These are phyloP conservation scores for Chlorella sp. DNA, from an alignment of 139 green algal genomes.

Conservation along the genomic window DNA sequence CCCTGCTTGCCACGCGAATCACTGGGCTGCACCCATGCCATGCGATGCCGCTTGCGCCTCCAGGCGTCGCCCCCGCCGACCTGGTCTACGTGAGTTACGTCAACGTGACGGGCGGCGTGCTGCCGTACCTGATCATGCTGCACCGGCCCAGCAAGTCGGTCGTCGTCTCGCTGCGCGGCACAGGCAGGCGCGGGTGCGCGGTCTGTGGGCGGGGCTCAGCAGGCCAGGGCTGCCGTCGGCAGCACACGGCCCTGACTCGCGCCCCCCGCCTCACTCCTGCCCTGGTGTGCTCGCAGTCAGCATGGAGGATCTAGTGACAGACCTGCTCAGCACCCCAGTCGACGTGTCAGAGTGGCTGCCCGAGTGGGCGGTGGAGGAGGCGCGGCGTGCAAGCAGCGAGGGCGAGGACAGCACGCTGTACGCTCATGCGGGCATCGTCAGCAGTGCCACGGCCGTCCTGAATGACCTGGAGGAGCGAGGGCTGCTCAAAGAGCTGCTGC, in stretches of 20 bases:
- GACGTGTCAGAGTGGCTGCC: conserved; percentile 45
- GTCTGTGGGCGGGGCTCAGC: background rate
- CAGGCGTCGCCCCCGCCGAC: conserved; percentile 19
- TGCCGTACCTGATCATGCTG: conserved; percentile 69
- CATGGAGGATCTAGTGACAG: conserved; percentile 59
- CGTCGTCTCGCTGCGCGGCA: conserved; percentile 61
- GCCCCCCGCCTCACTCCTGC: background rate
- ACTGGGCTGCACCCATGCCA: background rate
- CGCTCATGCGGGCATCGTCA: conserved; percentile 59
- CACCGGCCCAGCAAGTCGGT: conserved; percentile 47
- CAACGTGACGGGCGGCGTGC: conserved; percentile 30
- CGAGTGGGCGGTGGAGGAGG: conserved; percentile 23
- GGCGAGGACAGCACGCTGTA: conserved; percentile 22
- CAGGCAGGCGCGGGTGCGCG: conserved; percentile 19
- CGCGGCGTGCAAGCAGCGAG: background rate
- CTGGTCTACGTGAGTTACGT: conserved; percentile 39
- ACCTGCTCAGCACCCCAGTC: conserved; percentile 51
- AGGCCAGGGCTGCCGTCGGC: background rate
- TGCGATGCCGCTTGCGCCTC: background rate
- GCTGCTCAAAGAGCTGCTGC: conserved; percentile 44
- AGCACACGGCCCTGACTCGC: background rate
- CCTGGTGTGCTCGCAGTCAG: conserved; percentile 6
- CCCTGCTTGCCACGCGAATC: no score
- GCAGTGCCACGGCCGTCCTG: conserved; percentile 49
- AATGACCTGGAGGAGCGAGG: conserved; percentile 47